These are phyloP conservation scores for Cordia subcordata DNA, from an alignment of 257 asterid species.

Conservation along the genomic window DNA sequence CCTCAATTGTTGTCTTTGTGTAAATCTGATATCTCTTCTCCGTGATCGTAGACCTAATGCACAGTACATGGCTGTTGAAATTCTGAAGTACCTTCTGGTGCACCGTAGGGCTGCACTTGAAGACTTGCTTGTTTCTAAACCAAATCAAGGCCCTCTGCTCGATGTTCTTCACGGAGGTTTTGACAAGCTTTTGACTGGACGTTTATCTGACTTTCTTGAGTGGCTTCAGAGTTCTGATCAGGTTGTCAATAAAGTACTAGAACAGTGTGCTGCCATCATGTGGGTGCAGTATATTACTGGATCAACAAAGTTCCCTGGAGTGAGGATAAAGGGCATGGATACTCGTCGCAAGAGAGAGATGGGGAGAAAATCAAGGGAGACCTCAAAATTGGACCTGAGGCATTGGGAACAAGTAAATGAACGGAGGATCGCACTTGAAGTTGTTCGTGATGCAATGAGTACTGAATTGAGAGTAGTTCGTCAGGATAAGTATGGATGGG, in stretches of 20 bases:
- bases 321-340: slow-evolving; percentile 91
- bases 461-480: slow-evolving; percentile 96
- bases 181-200: slow-evolving; percentile 85
- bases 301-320: slow-evolving; percentile 90
- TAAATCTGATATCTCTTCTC: slow-evolving; percentile 79
- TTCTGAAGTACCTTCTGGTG: slow-evolving; percentile 85
- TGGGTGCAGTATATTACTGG: slow-evolving; percentile 94
- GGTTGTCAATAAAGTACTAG: slow-evolving; percentile 67
- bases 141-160: slow-evolving; percentile 73
- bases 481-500: slow-evolving; percentile 99
- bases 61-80: slow-evolving; percentile 78
- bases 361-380: slow-evolving; percentile 69
- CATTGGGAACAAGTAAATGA: slow-evolving; percentile 98
- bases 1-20: slow-evolving; percentile 89
- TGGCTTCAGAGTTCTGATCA: slow-evolving; percentile 76
- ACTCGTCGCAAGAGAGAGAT: slow-evolving; percentile 90
- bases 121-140: slow-evolving; percentile 85
- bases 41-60: slow-evolving; percentile 67
- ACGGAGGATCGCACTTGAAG: slow-evolving; percentile 86
- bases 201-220: slow-evolving; percentile 64
- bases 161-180: slow-evolving; percentile 90
- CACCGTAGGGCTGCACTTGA: slow-evolving; percentile 92
- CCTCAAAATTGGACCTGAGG: slow-evolving; percentile 57
- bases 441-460: slow-evolving; percentile 92
- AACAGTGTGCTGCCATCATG: slow-evolving; percentile 88